Conservation (phyloP, 805 yeast genomes). For the Candida lessepsii region DNA sequence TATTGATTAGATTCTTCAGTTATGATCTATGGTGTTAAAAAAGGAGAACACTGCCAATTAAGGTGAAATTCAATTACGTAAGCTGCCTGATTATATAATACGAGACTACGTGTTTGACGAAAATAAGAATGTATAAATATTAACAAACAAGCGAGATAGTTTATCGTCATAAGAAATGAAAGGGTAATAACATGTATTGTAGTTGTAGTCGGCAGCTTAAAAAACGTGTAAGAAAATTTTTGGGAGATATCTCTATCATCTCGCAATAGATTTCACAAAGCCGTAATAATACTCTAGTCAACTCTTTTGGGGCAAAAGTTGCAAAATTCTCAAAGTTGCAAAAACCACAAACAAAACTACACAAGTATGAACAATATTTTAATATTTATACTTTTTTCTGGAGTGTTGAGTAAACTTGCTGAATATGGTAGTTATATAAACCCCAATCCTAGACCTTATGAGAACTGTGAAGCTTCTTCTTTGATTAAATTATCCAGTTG, state of each 20-base stretch:
- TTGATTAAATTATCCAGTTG: constrained; percentile 42
- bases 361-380: not conserved
- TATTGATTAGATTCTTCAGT: not conserved
- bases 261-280: too few species aligned
- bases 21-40: constrained; percentile 2
- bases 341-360: constrained; percentile 6
- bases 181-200: too few species aligned
- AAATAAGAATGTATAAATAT: too few species aligned
- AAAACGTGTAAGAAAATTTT: too few species aligned
- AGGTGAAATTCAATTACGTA: constrained; percentile 3
- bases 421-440: constrained; percentile 40
- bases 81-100: constrained; percentile 1
- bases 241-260: too few species aligned
- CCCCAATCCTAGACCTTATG: constrained; percentile 43
- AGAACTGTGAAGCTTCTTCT: constrained; percentile 45
- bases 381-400: not conserved
- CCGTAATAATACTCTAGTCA: too few species aligned
- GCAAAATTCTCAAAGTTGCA: not conserved
- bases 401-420: not conserved
- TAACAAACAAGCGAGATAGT: too few species aligned
- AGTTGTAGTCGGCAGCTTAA: too few species aligned
- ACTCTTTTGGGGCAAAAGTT: too few species aligned
- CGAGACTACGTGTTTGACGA: constrained; percentile 3
- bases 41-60: constrained; percentile 3
- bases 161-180: too few species aligned